Base-by-base conservation (phyloP, 768 basidiomycete species). In the Podaxis carcinomalis region DNA sequence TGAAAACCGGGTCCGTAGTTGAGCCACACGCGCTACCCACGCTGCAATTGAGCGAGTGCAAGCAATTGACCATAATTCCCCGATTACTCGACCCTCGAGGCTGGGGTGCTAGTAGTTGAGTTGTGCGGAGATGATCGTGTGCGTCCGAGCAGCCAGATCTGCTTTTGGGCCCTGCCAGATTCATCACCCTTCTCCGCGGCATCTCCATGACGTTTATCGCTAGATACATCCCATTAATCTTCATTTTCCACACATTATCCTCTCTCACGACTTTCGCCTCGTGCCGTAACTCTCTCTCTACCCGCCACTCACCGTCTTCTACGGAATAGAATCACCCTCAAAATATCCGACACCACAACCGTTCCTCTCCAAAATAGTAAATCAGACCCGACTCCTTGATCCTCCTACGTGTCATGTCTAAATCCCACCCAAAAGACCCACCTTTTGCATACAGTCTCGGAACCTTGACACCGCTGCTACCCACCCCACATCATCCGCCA, bases 51-150 rank as follows among this genome's bases (percentile, higher is more conserved):
- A 56, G 19, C 23, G 14, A 56, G 42, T 28, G 25, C n/a, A 51
- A 21, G 11, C 51, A 51, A 51, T 40, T 51, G 37, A 52, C 14
- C 49, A 59, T n/a, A 37, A 39, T 35, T 54, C 52, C 52, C 52
- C 37, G 14, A 59, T 46, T 57, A 23, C 44, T 32, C 37, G 57
- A 51, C 16, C 36, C 57, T 59, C 57, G 50, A 51, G 57, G 57
- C 49, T 36, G 57, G 37, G 25, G 28, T 28, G 39, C 39, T n/a
- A 46, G 51, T 46, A 11, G 36, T 28, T 54, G 36, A 36, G 19
- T 42, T 10, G 25, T 60, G 51, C 59, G 59, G 59, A 60, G 59
- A 60, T 60, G 59, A 60, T 60, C 59, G 59, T 60, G 59, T 60
- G 46, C 59, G 59, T 60, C 59, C 59, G 59, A 60, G 10, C 50